Evolutionary conservation across 306 rosid genomes (phyloP), one percentile per base, ranked within the genome.

Genomic region (Medicago ruthenica): DNA sequence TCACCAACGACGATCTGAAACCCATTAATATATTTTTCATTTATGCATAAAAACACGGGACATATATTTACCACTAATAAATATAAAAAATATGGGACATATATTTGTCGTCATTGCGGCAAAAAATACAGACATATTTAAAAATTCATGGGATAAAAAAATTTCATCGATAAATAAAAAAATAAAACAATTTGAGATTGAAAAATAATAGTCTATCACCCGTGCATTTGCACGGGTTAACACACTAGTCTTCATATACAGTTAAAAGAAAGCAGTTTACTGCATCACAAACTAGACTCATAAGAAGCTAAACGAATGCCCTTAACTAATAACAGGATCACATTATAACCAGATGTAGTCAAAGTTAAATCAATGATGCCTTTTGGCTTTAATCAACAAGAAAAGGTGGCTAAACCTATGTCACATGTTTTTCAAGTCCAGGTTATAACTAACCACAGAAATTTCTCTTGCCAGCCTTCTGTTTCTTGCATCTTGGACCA

Each of bases 401-500:
- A 47, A 65, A 71, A 75, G 18, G 9, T 37, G 66, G 68, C 18
- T 42, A 77, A 73, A 65, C 65, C 62, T 27, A 54, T 44, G 44
- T 60, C 42, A 20, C 39, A 59, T 69, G 51, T 67, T 57, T 68
- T 9, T 80, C 3, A 15, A 70, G 67, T 31, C n/a, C 14, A 80
- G 57, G 67, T 21, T 61, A 60, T 44, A 79, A 82, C 88, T 80
- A 84, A 92, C 98, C 97, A 81, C 73, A 95, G 80, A 84, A 85
- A 82, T 79, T 87, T 92, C 76, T 87, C 87, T 86, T 82, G 96
- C 98, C 98, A 92, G 75, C 92, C 93, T 39, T 76, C 93, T n/a
- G 88, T 87, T 86, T 95, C 97, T 82, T 95, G 98, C 89, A 95
- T 71, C 85, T 87, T 87, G 80, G 93, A 87, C 98, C 98, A 95